These are phyloP conservation scores for Roridomyces roridus DNA, from an alignment of 768 basidiomycete species.

Conservation along the genomic window DNA sequence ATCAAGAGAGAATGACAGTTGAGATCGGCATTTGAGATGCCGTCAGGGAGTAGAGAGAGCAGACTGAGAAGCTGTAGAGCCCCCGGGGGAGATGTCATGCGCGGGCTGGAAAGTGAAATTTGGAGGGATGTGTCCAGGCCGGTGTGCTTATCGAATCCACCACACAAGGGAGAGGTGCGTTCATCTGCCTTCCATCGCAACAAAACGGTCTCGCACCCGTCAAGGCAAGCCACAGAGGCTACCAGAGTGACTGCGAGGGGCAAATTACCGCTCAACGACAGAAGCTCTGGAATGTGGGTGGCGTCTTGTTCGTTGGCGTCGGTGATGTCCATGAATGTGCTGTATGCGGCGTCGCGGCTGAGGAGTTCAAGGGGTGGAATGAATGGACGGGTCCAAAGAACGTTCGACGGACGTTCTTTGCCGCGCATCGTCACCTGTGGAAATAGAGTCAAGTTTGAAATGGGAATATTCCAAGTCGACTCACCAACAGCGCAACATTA, in stretches of 20 bases:
- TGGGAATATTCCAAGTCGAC: neutral
- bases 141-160: neutral
- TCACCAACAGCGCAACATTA: conserved; percentile 1
- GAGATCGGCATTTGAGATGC: neutral
- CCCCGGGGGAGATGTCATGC: neutral
- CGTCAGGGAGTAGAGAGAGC: conserved; percentile 6
- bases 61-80: conserved; percentile 7
- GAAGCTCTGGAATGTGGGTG: neutral
- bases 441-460: no score
- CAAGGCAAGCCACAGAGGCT: neutral
- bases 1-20: neutral
- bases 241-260: conserved; percentile 1
- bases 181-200: conserved; percentile 3
- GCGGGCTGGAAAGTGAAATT: conserved; percentile 11
- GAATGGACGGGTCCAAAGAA: conserved; percentile 9
- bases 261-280: conserved; percentile 3
- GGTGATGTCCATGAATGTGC: conserved; percentile 5
- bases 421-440: conserved; percentile 11
- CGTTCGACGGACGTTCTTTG: neutral
- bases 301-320: neutral
- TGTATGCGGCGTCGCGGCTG: neutral
- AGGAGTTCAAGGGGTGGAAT: neutral
- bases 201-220: neutral
- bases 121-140: neutral
- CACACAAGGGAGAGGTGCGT: neutral